Evolutionary conservation across 495 filamentous ascomycete species (phyloP).

Genomic region (Hypoxylon fragiforme): DNA sequence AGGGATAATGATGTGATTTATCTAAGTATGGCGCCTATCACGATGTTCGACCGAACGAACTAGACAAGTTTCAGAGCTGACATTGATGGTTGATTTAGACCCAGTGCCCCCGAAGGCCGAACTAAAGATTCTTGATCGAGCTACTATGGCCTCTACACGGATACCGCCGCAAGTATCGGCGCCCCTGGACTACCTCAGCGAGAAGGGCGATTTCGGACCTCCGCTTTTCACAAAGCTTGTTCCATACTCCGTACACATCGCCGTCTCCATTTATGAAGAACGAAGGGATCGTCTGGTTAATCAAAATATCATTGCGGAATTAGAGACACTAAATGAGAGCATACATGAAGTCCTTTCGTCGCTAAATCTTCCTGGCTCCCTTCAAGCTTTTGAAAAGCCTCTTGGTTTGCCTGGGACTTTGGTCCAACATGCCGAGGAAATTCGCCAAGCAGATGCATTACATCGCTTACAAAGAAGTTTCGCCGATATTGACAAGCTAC

Average conservation of each 20-base stretch:
- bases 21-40: constrained; percentile 51
- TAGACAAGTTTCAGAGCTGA: constrained; percentile 6
- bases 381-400: constrained; percentile 94
- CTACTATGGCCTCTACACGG: constrained; percentile 81
- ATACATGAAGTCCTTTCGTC: constrained; percentile 80
- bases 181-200: constrained; percentile 75
- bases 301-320: constrained; percentile 77
- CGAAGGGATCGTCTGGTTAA: constrained; percentile 86
- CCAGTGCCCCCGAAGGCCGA: constrained; percentile 87
- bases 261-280: constrained; percentile 93
- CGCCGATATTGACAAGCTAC: constrained; percentile 83
- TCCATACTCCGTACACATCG: constrained; percentile 92
- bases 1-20: constrained; percentile 98
- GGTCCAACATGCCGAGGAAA: constrained; percentile 88
- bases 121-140: constrained; percentile 80
- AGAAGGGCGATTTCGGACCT: constrained; percentile 76
- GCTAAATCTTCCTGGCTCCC: constrained; percentile 86
- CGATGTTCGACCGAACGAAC: not conserved
- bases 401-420: constrained; percentile 85
- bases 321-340: constrained; percentile 79
- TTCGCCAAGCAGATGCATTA: constrained; percentile 88
- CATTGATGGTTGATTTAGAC: constrained; percentile 46
- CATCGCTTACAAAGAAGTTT: constrained; percentile 73
- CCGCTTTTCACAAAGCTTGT: constrained; percentile 90
- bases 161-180: constrained; percentile 83